Evolutionary conservation across 2,329 filamentous ascomycete species (phyloP), one percentile per base, ranked within the genome.

Genomic region (Alternaria arborescens): DNA sequence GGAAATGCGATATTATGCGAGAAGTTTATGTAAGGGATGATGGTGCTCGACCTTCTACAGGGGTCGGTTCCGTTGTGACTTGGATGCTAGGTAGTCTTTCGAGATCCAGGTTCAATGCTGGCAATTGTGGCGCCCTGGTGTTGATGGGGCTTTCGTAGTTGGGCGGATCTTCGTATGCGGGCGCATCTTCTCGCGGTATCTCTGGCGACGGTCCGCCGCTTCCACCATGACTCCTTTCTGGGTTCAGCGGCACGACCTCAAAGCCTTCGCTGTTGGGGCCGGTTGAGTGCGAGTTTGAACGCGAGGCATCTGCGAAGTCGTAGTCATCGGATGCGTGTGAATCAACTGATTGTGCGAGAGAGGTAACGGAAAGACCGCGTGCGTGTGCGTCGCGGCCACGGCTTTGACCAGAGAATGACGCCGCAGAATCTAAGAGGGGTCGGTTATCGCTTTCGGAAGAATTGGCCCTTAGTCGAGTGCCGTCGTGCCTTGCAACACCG

Each of bases 401-500:
- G 51, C 70, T 74, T 43, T 69, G 66, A 6, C 74, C 77, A 12
- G 75, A 78, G 36, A 92, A 89, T 68, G 86, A 89, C 2, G 90
- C 91, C 1, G 90, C 88, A 65, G 90, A 89, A 34, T 89, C 91
- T 12, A 94, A 82, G 8, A 94, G 80, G 1, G 91, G 91, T 43
- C 89, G 82, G 30, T 88, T 83, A 73, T 94, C 91, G 70, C 89
- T 92, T 67, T 93, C 91, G 18, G 83, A 84, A 64, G 90, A 93
- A 71, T 89, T 90, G 36, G 89, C 90, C 30, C 92, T 85, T 28
- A 95, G 79, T 46, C 92, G 83, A 1, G 90, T 92, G 51, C 92
- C 92, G 69, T 95, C 92, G 70, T 91, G 91, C 44, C 90, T 84
- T 0, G 90, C 91, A 14, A 94, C 86, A 34, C 92, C 92, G 5